These are phyloP conservation scores for Capsicum pubescens DNA, from an alignment of 257 asterid genomes.

Conservation along the genomic window DNA sequence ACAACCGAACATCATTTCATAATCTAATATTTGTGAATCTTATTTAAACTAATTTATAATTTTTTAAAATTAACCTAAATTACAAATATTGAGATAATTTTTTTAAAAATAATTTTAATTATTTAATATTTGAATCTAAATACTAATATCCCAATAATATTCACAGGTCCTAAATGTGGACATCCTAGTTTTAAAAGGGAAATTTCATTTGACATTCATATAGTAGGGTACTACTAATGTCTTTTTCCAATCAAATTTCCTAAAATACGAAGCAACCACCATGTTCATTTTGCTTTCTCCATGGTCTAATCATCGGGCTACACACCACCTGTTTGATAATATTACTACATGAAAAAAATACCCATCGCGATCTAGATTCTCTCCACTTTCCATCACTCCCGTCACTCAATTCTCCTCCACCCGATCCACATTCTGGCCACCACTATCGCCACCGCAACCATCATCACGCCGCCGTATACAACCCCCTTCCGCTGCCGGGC, in stretches of 20 bases:
- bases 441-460: neutral
- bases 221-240: neutral
- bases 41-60: neutral
- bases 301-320: neutral
- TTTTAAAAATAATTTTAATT: neutral
- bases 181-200: neutral
- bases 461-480: neutral
- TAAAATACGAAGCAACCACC: conserved; percentile 21
- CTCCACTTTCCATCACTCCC: conserved; percentile 12
- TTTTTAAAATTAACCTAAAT: neutral
- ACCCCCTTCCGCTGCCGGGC: conserved; percentile 5
- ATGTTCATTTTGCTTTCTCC: neutral
- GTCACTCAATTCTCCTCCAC: conserved; percentile 20
- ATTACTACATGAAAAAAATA: neutral
- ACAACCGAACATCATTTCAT: neutral
- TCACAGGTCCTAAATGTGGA: neutral
- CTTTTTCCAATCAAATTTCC: neutral
- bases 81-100: neutral
- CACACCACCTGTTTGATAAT: conserved; percentile 25
- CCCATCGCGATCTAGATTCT: conserved; percentile 29
- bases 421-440: conserved; percentile 23
- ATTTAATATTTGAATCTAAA: neutral
- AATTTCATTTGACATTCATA: neutral
- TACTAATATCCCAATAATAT: neutral
- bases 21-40: neutral